A percentile compares a stretch with the other conserved stretches of the same genome.
phyloP scores from a whole-genome alignment of 371 early-diverging fungal species.

The Mucor saturninus region DNA sequence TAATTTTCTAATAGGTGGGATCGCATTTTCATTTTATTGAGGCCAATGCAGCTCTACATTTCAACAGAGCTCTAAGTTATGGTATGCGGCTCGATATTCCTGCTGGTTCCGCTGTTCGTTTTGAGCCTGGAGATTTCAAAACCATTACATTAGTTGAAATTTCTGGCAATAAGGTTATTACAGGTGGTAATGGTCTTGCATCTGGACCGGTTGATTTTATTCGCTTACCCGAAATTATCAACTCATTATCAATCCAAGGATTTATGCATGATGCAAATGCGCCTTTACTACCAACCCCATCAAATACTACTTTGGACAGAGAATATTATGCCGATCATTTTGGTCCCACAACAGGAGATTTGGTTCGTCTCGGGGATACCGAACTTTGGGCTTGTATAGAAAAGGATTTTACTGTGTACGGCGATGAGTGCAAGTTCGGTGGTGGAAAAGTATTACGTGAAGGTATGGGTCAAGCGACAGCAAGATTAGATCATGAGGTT shows the following conservation, averaged over 20 bases:
- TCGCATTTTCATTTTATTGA: slow-evolving; percentile 96
- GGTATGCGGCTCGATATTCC: slow-evolving; percentile 91
- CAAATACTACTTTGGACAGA: slow-evolving; percentile 70
- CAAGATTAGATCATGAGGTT: slow-evolving; percentile 63
- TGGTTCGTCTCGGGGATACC: slow-evolving; percentile 88
- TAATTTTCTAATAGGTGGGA: slow-evolving; percentile 60
- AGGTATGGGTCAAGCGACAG: slow-evolving; percentile 92
- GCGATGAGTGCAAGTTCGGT: slow-evolving; percentile 92
- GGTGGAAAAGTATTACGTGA: slow-evolving; percentile 89
- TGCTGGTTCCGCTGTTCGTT: slow-evolving; percentile 77
- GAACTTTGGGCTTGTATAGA: slow-evolving; percentile 87
- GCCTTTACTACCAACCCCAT: slow-evolving; percentile 36
- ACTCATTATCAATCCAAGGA: slow-evolving; percentile 44
- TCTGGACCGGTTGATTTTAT: slow-evolving; percentile 69
- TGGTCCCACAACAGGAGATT: slow-evolving; percentile 93
- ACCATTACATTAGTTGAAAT: slow-evolving; percentile 82
- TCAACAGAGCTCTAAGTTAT: slow-evolving; percentile 85
- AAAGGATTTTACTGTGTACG: slow-evolving; percentile 85
- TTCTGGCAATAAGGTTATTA: slow-evolving; percentile 79
- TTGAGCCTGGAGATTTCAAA: slow-evolving; percentile 88
- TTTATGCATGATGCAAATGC: slow-evolving; percentile 67
- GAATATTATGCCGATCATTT: slow-evolving; percentile 85
- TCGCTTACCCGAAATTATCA: slow-evolving; percentile 53
- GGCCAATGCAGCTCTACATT: slow-evolving; percentile 74
- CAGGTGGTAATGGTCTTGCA: slow-evolving; percentile 86